Percentiles rank a stretch among this genome's conserved stretches.
Evolutionary conservation across 1,284 basidiomycete genomes (phyloP).

Genomic region (Ganoderma boninense): DNA sequence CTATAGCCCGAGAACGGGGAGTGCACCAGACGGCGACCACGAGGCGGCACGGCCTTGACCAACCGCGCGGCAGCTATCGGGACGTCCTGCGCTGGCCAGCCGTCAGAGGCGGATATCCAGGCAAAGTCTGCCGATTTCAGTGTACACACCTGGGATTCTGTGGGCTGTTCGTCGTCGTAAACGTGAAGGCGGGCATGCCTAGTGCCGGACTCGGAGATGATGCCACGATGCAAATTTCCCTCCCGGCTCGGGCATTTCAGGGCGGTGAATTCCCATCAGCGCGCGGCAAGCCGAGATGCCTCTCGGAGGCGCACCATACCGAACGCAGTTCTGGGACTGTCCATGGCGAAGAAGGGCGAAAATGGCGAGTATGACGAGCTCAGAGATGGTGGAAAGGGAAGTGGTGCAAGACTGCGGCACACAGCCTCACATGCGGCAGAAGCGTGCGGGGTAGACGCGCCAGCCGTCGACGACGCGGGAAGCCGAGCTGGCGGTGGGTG

Average conservation of each 20-base stretch:
- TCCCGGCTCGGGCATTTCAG: background rate
- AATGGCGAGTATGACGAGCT: background rate
- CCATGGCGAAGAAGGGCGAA: background rate
- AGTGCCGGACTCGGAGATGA: background rate
- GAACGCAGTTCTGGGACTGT: background rate
- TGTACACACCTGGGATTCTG: background rate
- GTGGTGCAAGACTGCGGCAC: background rate
- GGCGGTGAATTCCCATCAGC: constrained; percentile 1
- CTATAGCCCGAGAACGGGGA: too few relatives aligned
- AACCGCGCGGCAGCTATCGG: background rate
- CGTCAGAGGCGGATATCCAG: background rate
- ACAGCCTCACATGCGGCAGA: background rate
- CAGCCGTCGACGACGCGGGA: too few relatives aligned
- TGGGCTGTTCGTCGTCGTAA: background rate
- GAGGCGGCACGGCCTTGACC: constrained; percentile 1
- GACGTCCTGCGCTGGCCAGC: background rate
- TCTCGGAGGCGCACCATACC: background rate
- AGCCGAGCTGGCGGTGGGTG: too few relatives aligned
- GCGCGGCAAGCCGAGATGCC: background rate
- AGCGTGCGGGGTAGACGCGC: background rate
- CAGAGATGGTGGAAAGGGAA: background rate
- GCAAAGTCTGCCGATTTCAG: too few relatives aligned
- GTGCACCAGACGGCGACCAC: background rate
- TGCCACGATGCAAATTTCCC: constrained; percentile 10
- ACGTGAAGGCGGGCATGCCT: background rate